Evolutionary conservation across 2,329 filamentous ascomycete species (phyloP).

Genomic region (Cladosporium sp.): DNA sequence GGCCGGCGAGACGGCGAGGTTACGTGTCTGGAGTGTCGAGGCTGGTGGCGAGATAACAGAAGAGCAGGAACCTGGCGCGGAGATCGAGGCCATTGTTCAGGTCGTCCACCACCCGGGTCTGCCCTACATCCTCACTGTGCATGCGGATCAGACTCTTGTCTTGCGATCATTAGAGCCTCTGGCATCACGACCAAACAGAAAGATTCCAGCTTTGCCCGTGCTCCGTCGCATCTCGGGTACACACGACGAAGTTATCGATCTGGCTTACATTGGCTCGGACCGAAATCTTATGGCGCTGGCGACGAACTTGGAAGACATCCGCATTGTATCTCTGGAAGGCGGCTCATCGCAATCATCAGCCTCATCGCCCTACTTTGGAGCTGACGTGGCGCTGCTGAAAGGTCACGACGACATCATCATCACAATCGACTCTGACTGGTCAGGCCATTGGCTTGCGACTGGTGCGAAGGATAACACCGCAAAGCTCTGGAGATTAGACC

Average conservation of each 20-base stretch:
- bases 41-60: conserved; percentile 74
- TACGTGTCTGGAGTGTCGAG: conserved; percentile 79
- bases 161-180: conserved; percentile 60
- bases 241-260: conserved; percentile 95
- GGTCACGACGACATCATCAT: conserved; percentile 97
- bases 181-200: conserved; percentile 21
- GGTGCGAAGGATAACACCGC: conserved; percentile 97
- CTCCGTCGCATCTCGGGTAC: conserved; percentile 86
- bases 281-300: conserved; percentile 81
- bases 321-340: conserved; percentile 64
- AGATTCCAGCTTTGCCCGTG: conserved; percentile 47
- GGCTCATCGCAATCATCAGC: conserved; percentile 20
- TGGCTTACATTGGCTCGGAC: conserved; percentile 79
- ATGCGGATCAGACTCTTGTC: conserved; percentile 83
- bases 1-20: conserved; percentile 74
- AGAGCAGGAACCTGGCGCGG: conserved; percentile 60
- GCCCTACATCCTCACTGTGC: conserved; percentile 72
- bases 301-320: conserved; percentile 91
- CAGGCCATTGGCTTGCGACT: conserved; percentile 92
- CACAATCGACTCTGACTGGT: conserved; percentile 91
- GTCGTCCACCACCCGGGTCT: conserved; percentile 63
- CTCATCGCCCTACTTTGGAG: conserved; percentile 66
- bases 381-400: conserved; percentile 79
- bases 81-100: conserved; percentile 66
- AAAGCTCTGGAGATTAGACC: conserved; percentile 82